Evolutionary conservation across 768 basidiomycete species (phyloP).

Genomic region (Termitomyces sp.): DNA sequence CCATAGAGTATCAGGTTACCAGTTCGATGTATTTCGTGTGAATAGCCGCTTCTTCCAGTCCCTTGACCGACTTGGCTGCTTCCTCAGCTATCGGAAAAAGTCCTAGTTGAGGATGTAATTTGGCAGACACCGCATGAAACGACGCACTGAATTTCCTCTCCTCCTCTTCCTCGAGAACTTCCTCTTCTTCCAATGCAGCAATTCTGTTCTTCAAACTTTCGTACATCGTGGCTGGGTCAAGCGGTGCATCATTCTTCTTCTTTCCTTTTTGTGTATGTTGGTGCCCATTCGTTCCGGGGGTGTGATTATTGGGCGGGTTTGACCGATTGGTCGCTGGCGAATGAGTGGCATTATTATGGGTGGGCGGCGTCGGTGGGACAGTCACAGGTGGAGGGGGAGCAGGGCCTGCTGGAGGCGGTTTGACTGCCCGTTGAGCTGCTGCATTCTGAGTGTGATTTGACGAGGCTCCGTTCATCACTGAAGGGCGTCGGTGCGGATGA

Average conservation of each 20-base stretch:
- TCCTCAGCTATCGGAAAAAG: constrained; percentile 62
- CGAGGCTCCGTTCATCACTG: constrained; percentile 48
- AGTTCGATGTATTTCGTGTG: constrained; percentile 87
- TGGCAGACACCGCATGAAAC: background rate
- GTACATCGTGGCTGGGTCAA: constrained; percentile 85
- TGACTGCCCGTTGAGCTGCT: constrained; percentile 38
- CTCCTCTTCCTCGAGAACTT: constrained; percentile 84
- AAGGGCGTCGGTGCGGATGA: constrained; percentile 13
- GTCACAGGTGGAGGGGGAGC: constrained; percentile 59
- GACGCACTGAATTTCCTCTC: constrained; percentile 71
- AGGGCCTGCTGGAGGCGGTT: constrained; percentile 55
- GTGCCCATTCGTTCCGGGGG: constrained; percentile 40
- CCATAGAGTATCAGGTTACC: constrained; percentile 40
- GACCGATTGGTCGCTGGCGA: constrained; percentile 23
- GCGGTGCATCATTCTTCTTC: constrained; percentile 68
- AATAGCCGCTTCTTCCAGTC: constrained; percentile 77
- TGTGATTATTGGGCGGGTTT: constrained; percentile 26
- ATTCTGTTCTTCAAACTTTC: constrained; percentile 87
- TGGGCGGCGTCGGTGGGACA: constrained; percentile 54
- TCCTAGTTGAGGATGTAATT: constrained; percentile 14
- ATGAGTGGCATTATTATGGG: constrained; percentile 31
- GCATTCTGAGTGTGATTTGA: constrained; percentile 28
- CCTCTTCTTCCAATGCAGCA: constrained; percentile 86
- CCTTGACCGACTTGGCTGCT: constrained; percentile 82
- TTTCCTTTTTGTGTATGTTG: constrained; percentile 53